Base-by-base conservation (phyloP, 1,284 basidiomycete genomes). In the Boletellus sp. region DNA sequence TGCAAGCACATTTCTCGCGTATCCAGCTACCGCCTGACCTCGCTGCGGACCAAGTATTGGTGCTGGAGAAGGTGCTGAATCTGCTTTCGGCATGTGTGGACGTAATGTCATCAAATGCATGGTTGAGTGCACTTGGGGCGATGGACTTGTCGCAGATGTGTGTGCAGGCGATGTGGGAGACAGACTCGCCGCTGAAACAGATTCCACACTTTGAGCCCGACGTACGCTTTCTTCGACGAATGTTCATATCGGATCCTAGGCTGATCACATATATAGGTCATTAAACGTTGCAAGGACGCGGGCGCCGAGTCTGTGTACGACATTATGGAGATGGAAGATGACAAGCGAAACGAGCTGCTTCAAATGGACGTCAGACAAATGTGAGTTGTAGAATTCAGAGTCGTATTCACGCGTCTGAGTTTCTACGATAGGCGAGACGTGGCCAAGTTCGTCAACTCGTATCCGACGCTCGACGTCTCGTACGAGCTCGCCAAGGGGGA, bases 121-220 rank as follows among this genome's bases (percentile, higher is more conserved):
- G 87, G 86, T 71, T 99, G 62, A 96, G 88, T 64, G 96, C 95
- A 1, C 75, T 98, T 15, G 91, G 95, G 45, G 96, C 95, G 0
- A 99, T 99, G 97, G 97, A 99, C 73, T 70, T 99, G 53, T 91
- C 89, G n/a, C 97, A 99, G 73, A 99, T 99, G 96, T 94, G 92
- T 69, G 93, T 98, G 2, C 97, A 99, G 71, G 95, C 91, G 1
- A 87, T 96, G 68, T 98, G 96, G 96, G 95, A 99, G 65, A 89
- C 87, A 30, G 97, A 97, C 69, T 93, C 89, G 42, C 92, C 93
- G 0, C 71, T 98, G 65, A 92, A 91, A 66, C 96, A 99, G 69
- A 89, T 99, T 43, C 97, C 97, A 11, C 93, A 97, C 71, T 99
- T 98, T 71, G 91, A 95, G 58, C 71, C 81, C 10, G 89, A 93